Percentiles rank a stretch among this genome's conserved stretches.
Evolutionary conservation across 2,329 filamentous ascomycete species (phyloP).

Genomic region (Fusarium phyllophilum): DNA sequence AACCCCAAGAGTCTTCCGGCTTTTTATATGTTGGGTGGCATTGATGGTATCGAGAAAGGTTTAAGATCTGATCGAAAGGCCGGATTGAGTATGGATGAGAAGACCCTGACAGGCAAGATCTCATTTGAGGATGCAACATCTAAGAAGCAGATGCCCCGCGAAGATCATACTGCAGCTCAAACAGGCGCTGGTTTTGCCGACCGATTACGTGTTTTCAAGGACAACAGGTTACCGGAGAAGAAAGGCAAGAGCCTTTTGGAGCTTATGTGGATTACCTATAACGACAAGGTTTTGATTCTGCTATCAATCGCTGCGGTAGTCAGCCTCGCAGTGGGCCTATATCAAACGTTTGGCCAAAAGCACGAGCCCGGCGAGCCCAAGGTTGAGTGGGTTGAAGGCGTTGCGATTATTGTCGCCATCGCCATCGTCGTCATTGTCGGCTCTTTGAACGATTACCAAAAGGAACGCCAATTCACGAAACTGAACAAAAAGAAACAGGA

Average conservation of each 20-base stretch:
- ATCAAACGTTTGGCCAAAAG: constrained; percentile 74
- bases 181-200: constrained; percentile 60
- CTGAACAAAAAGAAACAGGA: constrained; percentile 84
- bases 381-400: constrained; percentile 84
- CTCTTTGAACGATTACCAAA: constrained; percentile 82
- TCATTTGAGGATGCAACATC: constrained; percentile 76
- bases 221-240: constrained; percentile 78
- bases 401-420: constrained; percentile 84
- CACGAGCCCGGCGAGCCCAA: constrained; percentile 62
- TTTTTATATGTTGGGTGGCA: constrained; percentile 82
- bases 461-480: constrained; percentile 82
- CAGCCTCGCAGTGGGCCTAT: constrained; percentile 78
- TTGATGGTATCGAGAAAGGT: constrained; percentile 81
- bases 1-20: constrained; percentile 89
- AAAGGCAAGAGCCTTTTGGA: constrained; percentile 78
- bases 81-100: constrained; percentile 83
- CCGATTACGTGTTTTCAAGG: constrained; percentile 75
- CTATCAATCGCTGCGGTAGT: constrained; percentile 76
- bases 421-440: constrained; percentile 80
- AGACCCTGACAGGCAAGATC: constrained; percentile 69
- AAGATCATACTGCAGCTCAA: constrained; percentile 11
- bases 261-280: constrained; percentile 84
- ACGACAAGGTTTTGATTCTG: constrained; percentile 82
- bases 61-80: constrained; percentile 76
- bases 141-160: constrained; percentile 47